Conservation (phyloP, 208 protist species). For the Balamuthia mandrillaris region DNA sequence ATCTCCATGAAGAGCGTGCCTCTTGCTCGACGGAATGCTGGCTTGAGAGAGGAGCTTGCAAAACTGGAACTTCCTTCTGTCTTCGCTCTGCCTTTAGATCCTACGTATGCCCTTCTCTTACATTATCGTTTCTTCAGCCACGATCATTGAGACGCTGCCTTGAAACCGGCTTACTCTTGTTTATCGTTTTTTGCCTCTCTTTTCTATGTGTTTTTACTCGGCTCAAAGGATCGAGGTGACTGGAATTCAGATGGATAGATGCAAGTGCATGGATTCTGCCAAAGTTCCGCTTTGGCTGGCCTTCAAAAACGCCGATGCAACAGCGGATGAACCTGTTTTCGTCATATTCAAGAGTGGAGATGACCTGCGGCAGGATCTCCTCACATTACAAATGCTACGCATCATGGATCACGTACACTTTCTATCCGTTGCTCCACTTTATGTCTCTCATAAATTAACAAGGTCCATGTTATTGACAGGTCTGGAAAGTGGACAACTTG, state of each 20-base stretch:
- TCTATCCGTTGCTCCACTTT: no score
- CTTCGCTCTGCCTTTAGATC: conserved; percentile 28
- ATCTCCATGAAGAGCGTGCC: not conserved
- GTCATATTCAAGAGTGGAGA: conserved; percentile 76
- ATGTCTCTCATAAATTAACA: not conserved
- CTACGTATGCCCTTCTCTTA: conserved; percentile 16
- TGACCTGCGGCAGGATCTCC: conserved; percentile 75
- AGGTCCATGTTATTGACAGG: not conserved
- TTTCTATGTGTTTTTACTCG: not conserved
- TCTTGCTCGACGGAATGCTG: not conserved
- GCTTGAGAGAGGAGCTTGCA: conserved; percentile 28
- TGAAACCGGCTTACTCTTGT: not conserved
- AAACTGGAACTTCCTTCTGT: not conserved
- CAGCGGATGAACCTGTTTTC: conserved; percentile 28
- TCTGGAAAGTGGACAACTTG: conserved; percentile 58
- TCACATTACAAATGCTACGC: conserved; percentile 71
- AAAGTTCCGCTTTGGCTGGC: conserved; percentile 70
- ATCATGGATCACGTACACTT: conserved; percentile 55
- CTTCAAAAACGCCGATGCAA: conserved; percentile 62
- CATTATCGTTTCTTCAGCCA: not conserved
- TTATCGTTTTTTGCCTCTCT: not conserved
- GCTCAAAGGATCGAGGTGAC: conserved; percentile 41
- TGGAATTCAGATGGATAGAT: conserved; percentile 53
- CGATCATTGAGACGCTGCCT: not conserved
- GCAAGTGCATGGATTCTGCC: conserved; percentile 59